A percentile compares a stretch with the other conserved stretches of the same genome.
These are phyloP conservation scores for Raffaelea arxii DNA, from an alignment of 2,329 filamentous ascomycete species.

Conservation along the genomic window DNA sequence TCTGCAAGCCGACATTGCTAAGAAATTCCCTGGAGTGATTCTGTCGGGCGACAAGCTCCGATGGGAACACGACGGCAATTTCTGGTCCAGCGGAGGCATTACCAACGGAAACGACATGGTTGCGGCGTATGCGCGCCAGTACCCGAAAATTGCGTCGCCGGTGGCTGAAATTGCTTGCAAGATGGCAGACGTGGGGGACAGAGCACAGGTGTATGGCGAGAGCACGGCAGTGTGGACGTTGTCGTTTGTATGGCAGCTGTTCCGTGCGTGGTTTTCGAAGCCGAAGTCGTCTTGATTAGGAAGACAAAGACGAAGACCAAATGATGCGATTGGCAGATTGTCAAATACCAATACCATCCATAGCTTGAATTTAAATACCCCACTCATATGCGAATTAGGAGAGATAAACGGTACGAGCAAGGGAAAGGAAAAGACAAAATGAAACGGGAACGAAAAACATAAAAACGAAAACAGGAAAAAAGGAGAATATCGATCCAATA, in stretches of 20 bases:
- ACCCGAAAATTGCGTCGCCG: slow-evolving; percentile 30
- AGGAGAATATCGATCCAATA: too few species aligned
- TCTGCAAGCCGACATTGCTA: slow-evolving; percentile 5
- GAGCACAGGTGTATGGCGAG: slow-evolving; percentile 31
- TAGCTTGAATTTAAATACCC: too few species aligned
- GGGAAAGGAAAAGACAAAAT: too few species aligned
- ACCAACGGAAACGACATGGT: slow-evolving; percentile 49
- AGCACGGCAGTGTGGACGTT: slow-evolving; percentile 23
- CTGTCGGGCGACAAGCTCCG: slow-evolving; percentile 33
- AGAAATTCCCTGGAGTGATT: slow-evolving; percentile 3
- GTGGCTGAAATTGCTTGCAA: slow-evolving; percentile 33
- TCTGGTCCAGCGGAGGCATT: slow-evolving; percentile 46
- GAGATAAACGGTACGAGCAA: too few species aligned
- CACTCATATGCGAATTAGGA: too few species aligned
- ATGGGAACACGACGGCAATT: slow-evolving; percentile 42
- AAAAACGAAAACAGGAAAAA: too few species aligned
- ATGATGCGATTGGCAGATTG: too few species aligned
- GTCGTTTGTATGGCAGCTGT: slow-evolving; percentile 26
- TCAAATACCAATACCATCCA: too few species aligned
- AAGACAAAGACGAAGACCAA: too few species aligned
- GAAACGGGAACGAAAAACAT: too few species aligned
- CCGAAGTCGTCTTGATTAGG: too few species aligned
- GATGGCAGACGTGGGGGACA: slow-evolving; percentile 39
- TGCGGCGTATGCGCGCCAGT: slow-evolving; percentile 37
- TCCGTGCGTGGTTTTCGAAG: slow-evolving; percentile 23